phyloP scores from a whole-genome alignment of 129 eudicot genomes.

The Flaveria linearis region DNA sequence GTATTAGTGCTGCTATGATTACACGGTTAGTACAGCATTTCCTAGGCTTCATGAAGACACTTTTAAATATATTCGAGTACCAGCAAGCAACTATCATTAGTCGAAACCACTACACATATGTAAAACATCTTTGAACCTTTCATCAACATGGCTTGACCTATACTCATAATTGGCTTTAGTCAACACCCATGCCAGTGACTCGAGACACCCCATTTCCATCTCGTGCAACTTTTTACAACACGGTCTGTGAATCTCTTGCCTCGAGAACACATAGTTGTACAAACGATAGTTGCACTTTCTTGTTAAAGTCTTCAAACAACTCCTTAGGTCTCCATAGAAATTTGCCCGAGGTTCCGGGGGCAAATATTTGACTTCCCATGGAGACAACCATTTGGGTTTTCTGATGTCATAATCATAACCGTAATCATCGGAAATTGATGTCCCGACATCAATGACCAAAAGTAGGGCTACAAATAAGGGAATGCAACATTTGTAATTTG shows the following conservation, averaged over 20 bases:
- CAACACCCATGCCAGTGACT: conserved; percentile 34
- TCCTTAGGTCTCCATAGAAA: conserved; percentile 27
- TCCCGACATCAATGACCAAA: conserved; percentile 2
- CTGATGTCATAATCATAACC: not conserved
- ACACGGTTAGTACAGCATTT: not conserved
- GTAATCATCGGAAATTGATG: not conserved
- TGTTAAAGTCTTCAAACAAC: conserved; percentile 31
- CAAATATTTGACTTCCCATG: conserved; percentile 28
- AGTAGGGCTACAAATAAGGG: conserved; percentile 20
- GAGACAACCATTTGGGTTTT: conserved; percentile 20
- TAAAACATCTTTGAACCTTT: conserved; percentile 6
- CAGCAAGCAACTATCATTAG: not conserved
- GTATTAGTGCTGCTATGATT: conserved; percentile 3
- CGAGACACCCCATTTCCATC: conserved; percentile 32
- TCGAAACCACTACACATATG: not conserved
- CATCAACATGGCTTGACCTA: conserved; percentile 13
- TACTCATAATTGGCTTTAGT: not conserved
- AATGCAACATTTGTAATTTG: conserved; percentile 8
- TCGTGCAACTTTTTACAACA: conserved; percentile 27
- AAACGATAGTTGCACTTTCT: conserved; percentile 26
- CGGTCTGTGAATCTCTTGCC: conserved; percentile 14
- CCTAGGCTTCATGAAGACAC: not conserved
- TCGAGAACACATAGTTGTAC: conserved; percentile 12
- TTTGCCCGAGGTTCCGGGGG: conserved; percentile 28
- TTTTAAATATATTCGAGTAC: not conserved